A percentile compares a stretch with the other conserved stretches of the same genome.
phyloP scores from a whole-genome alignment of 2,329 filamentous ascomycete species.

The Aspergillus niger region DNA sequence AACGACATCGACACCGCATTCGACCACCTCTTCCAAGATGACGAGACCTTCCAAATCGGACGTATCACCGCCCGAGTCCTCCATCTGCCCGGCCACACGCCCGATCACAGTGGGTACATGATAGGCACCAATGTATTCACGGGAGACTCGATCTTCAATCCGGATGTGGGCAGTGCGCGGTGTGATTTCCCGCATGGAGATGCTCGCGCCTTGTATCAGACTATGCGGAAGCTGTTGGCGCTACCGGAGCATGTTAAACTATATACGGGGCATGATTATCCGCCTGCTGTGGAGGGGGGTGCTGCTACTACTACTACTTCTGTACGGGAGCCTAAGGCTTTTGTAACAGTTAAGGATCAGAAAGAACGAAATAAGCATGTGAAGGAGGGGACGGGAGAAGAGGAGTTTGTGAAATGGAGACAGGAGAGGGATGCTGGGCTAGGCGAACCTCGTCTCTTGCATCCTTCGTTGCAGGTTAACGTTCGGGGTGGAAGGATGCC shows the following conservation, averaged over 20 bases:
- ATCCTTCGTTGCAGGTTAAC: conserved; percentile 44
- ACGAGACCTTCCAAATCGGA: conserved; percentile 57
- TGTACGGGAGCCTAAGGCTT: background rate
- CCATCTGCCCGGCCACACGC: conserved; percentile 63
- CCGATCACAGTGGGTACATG: conserved; percentile 62
- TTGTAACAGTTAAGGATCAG: conserved; percentile 21
- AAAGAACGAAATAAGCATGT: conserved; percentile 29
- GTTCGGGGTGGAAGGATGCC: conserved; percentile 41
- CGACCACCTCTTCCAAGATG: conserved; percentile 56
- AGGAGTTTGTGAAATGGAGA: conserved; percentile 38
- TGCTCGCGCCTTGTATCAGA: conserved; percentile 46
- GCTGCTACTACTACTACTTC: background rate
- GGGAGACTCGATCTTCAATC: conserved; percentile 56
- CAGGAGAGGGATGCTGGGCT: conserved; percentile 34
- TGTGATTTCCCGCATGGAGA: conserved; percentile 58
- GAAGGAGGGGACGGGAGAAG: conserved; percentile 23
- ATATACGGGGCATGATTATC: conserved; percentile 58
- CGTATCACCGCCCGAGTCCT: conserved; percentile 49
- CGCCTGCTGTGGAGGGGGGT: conserved; percentile 26
- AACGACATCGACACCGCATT: conserved; percentile 53
- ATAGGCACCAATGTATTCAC: conserved; percentile 54
- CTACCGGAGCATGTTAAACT: conserved; percentile 48
- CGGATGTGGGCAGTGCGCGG: conserved; percentile 53
- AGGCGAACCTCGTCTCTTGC: conserved; percentile 37
- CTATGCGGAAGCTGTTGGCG: conserved; percentile 45